Conservation (phyloP, 2,329 filamentous ascomycete species). For the Epichloe gansuensis region DNA sequence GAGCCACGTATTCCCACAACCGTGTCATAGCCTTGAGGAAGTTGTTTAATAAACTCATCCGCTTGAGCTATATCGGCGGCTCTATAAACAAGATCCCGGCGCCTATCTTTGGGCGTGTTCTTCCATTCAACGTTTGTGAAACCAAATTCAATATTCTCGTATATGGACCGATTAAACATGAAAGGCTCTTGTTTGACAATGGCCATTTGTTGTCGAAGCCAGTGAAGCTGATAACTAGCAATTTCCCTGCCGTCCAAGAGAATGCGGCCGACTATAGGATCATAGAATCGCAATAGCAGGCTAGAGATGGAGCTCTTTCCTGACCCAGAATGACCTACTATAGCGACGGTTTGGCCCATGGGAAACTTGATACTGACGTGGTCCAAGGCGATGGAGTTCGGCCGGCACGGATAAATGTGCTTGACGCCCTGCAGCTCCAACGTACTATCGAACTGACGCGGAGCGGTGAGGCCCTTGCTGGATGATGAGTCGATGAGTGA, state of each 20-base stretch:
- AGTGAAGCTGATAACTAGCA: constrained; percentile 26
- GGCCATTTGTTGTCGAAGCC: constrained; percentile 34
- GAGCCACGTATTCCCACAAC: constrained; percentile 7
- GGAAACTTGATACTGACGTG: constrained; percentile 25
- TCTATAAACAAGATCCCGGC: background rate
- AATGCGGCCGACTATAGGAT: constrained; percentile 29
- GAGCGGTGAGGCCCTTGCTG: constrained; percentile 15
- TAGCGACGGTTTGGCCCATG: constrained; percentile 32
- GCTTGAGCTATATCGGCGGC: constrained; percentile 8
- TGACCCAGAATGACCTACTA: constrained; percentile 41
- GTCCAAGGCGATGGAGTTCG: constrained; percentile 27
- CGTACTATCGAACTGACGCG: constrained; percentile 16
- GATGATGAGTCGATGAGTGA: constrained; percentile 22
- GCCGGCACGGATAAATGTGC: constrained; percentile 40
- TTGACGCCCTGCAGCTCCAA: constrained; percentile 30
- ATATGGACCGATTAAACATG: constrained; percentile 28
- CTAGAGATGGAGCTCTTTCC: constrained; percentile 39
- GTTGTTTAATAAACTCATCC: constrained; percentile 8
- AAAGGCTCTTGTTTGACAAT: constrained; percentile 36
- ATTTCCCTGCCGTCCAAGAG: constrained; percentile 25
- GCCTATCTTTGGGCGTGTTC: background rate
- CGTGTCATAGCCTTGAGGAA: constrained; percentile 8
- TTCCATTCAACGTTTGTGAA: constrained; percentile 27
- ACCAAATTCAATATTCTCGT: constrained; percentile 13
- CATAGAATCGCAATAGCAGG: constrained; percentile 42